Evolutionary conservation across 2,329 filamentous ascomycete genomes (phyloP).

Genomic region (Exophiala phaeomuriformis): DNA sequence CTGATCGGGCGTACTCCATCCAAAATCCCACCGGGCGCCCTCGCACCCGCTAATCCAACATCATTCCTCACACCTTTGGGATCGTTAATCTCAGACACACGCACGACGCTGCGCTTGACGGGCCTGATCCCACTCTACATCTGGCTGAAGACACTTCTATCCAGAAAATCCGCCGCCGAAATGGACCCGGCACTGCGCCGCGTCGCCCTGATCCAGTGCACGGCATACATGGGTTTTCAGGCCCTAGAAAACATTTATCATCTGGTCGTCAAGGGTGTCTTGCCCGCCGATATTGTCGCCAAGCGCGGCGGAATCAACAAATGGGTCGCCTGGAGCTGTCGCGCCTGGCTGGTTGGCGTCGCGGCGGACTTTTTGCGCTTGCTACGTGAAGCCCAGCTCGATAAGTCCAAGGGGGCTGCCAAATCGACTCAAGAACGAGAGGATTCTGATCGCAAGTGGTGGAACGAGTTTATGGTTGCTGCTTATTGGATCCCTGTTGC

Average conservation of each 20-base stretch:
- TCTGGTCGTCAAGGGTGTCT: conserved; percentile 63
- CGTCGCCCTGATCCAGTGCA: conserved; percentile 62
- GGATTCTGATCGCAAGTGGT: conserved; percentile 28
- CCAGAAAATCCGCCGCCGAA: conserved; percentile 27
- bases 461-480: conserved; percentile 28
- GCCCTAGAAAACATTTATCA: conserved; percentile 76
- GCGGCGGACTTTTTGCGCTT: conserved; percentile 66
- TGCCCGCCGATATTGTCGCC: conserved; percentile 42
- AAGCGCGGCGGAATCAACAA: conserved; percentile 44
- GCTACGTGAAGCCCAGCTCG: conserved; percentile 37
- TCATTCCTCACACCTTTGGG: conserved; percentile 42
- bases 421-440: conserved; percentile 19
- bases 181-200: conserved; percentile 41
- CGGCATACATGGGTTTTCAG: conserved; percentile 64
- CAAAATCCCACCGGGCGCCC: conserved; percentile 19
- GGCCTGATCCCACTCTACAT: conserved; percentile 67
- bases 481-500: conserved; percentile 67
- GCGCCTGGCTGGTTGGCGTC: conserved; percentile 75
- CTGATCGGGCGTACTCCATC: conserved; percentile 22
- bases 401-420: conserved; percentile 18
- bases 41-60: conserved; percentile 45
- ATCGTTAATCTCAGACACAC: conserved; percentile 46
- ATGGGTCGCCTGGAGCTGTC: conserved; percentile 64
- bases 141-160: conserved; percentile 59
- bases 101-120: conserved; percentile 52